Conservation (phyloP, 1,284 basidiomycete species). For the Blastosporella zonata region DNA sequence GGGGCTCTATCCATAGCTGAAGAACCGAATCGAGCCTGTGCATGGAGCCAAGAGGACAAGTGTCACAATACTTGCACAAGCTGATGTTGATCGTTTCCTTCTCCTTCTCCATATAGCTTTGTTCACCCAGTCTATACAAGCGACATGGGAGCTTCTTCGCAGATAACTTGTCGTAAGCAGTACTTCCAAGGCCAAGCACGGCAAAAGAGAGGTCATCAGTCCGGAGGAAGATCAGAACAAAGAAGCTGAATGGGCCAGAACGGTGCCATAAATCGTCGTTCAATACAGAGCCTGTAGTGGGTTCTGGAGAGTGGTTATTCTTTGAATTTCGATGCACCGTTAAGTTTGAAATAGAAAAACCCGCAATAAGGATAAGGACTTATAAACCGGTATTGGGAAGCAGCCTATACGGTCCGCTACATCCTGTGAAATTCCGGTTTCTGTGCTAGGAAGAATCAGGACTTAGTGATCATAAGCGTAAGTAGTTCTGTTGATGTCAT, state of each 20-base stretch:
- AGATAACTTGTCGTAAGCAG: conserved; percentile 89
- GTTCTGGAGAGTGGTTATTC: conserved; percentile 47
- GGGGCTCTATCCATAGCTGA: conserved; percentile 59
- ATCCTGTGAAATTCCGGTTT: conserved; percentile 88
- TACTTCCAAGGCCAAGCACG: conserved; percentile 90
- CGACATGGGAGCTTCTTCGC: conserved; percentile 84
- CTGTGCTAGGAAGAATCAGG: conserved; percentile 87
- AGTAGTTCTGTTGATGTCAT: too few species aligned
- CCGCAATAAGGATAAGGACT: conserved; percentile 72
- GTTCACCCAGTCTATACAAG: conserved; percentile 73
- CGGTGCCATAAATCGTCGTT: conserved; percentile 80
- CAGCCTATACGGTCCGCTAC: conserved; percentile 74
- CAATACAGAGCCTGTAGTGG: conserved; percentile 88
- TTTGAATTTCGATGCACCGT: not conserved
- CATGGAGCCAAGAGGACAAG: conserved; percentile 4
- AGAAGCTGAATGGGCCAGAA: conserved; percentile 89
- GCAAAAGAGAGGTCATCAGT: conserved; percentile 79
- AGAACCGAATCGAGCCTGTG: conserved; percentile 66
- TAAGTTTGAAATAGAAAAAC: conserved; percentile 22
- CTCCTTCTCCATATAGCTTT: conserved; percentile 64
- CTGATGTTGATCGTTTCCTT: conserved; percentile 81
- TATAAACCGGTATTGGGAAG: conserved; percentile 57
- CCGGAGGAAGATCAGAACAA: conserved; percentile 74
- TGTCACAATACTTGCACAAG: conserved; percentile 45
- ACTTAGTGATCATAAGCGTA: too few species aligned